Percentiles rank a stretch among this genome's conserved stretches.
Evolutionary conservation across 106 monocot species (phyloP).

Genomic region (Dendrobium huoshanense): DNA sequence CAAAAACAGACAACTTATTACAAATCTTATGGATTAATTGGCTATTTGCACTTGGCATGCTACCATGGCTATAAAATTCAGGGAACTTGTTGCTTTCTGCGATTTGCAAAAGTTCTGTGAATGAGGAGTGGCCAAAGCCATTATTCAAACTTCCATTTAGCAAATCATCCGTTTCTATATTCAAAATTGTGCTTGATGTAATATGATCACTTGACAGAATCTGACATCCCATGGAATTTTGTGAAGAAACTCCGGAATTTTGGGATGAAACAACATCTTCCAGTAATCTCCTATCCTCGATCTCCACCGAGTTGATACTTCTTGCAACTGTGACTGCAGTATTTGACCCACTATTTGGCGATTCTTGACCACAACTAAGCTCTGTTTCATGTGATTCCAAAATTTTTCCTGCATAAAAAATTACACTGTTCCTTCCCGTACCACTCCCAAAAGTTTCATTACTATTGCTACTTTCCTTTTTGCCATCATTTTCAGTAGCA

Average conservation of each 20-base stretch:
- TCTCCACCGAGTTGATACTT: slow-evolving; percentile 11
- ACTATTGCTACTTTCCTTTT: slow-evolving; percentile 11
- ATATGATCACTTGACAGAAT: slow-evolving; percentile 15
- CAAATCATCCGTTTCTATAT: slow-evolving; percentile 12
- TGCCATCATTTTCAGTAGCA: slow-evolving; percentile 1
- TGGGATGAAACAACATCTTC: slow-evolving; percentile 39
- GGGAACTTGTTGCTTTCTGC: slow-evolving; percentile 22
- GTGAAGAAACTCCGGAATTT: slow-evolving; percentile 32
- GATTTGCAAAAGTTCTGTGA: slow-evolving; percentile 57
- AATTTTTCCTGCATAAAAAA: slow-evolving; percentile 4
- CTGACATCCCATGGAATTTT: slow-evolving; percentile 30
- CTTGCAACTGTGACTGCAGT: slow-evolving; percentile 6
- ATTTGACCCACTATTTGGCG: slow-evolving; percentile 17
- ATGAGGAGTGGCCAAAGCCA: slow-evolving; percentile 31
- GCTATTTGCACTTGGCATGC: background rate
- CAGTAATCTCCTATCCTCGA: slow-evolving; percentile 14
- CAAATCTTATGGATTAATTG: background rate
- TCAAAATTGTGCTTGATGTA: slow-evolving; percentile 10
- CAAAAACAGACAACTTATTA: background rate
- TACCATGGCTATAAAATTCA: slow-evolving; percentile 5
- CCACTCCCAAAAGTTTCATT: slow-evolving; percentile 11
- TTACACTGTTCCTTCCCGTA: slow-evolving; percentile 4
- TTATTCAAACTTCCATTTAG: slow-evolving; percentile 12
- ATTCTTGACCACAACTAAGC: slow-evolving; percentile 12
- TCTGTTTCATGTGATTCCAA: slow-evolving; percentile 11